These are phyloP conservation scores for Tolypocladium inflatum DNA, from an alignment of 2,329 filamentous ascomycete species.

Conservation along the genomic window DNA sequence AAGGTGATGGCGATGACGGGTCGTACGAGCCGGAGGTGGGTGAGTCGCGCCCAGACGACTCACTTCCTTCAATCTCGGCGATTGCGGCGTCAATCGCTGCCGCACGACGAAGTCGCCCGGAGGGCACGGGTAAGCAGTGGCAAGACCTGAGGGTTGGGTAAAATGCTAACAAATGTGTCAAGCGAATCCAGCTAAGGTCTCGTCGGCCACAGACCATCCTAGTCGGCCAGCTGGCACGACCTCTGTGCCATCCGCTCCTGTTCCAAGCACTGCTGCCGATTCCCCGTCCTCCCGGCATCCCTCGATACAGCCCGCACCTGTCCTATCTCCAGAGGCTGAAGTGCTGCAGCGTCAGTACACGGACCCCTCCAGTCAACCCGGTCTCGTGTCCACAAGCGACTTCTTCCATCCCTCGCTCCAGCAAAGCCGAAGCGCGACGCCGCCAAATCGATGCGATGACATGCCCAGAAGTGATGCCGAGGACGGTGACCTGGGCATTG, in stretches of 20 bases:
- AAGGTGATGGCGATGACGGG: background rate
- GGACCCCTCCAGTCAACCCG: too few species aligned
- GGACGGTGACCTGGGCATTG: too few species aligned
- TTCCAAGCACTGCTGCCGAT: background rate
- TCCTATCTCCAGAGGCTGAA: background rate
- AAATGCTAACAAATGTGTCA: background rate
- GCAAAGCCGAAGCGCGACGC: too few species aligned
- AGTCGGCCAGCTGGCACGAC: background rate
- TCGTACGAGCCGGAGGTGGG: too few species aligned
- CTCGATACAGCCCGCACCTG: background rate
- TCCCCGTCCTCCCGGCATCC: background rate
- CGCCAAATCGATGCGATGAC: too few species aligned
- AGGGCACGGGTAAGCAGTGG: background rate
- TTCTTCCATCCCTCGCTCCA: too few species aligned
- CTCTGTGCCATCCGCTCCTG: background rate
- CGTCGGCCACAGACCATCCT: background rate
- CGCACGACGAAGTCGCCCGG: background rate
- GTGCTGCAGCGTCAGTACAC: too few species aligned
- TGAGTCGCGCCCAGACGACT: too few species aligned
- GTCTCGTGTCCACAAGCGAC: too few species aligned
- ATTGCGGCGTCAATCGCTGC: background rate
- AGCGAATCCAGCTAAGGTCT: background rate
- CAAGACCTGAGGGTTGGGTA: background rate
- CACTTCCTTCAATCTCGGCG: background rate
- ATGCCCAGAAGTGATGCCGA: too few species aligned